Percentiles rank a stretch among this genome's conserved stretches.
phyloP scores from a whole-genome alignment of 1,284 basidiomycete genomes.

The Ceratobasidium sp. region DNA sequence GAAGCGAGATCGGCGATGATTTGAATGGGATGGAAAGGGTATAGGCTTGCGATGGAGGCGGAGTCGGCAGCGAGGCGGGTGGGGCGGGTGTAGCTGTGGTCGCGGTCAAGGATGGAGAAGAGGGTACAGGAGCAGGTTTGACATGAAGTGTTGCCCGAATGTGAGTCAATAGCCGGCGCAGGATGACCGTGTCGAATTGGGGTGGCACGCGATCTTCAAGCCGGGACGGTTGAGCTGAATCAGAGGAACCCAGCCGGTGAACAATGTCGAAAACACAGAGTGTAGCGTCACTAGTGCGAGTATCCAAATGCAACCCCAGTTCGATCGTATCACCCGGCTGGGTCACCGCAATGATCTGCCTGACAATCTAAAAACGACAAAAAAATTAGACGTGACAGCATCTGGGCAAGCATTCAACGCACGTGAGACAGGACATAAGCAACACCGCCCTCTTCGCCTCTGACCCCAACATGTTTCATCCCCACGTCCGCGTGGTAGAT shows the following conservation, averaged over 20 bases:
- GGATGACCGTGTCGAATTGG: constrained; percentile 65
- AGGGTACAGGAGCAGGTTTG: constrained; percentile 47
- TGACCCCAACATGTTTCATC: constrained; percentile 82
- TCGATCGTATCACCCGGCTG: constrained; percentile 81
- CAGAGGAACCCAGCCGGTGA: constrained; percentile 46
- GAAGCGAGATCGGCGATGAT: constrained; percentile 49
- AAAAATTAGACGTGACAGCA: background rate
- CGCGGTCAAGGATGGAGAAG: constrained; percentile 4
- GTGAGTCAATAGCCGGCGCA: constrained; percentile 70
- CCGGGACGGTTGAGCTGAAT: background rate
- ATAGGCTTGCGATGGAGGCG: constrained; percentile 49
- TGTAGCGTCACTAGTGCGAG: constrained; percentile 43
- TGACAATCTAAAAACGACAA: constrained; percentile 66
- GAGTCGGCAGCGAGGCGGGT: constrained; percentile 45
- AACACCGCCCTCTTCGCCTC: constrained; percentile 83
- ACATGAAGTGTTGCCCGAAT: constrained; percentile 66
- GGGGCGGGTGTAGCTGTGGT: background rate
- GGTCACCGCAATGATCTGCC: constrained; percentile 78
- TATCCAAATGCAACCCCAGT: constrained; percentile 74
- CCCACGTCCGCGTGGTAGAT: constrained; percentile 86
- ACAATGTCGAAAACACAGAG: constrained; percentile 66
- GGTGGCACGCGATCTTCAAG: constrained; percentile 50
- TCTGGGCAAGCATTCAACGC: constrained; percentile 50
- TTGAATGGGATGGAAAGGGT: constrained; percentile 52
- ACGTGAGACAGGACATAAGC: constrained; percentile 85